Evolutionary conservation across 139 green algal species (phyloP).

Genomic region (Picochlorum sp.): DNA sequence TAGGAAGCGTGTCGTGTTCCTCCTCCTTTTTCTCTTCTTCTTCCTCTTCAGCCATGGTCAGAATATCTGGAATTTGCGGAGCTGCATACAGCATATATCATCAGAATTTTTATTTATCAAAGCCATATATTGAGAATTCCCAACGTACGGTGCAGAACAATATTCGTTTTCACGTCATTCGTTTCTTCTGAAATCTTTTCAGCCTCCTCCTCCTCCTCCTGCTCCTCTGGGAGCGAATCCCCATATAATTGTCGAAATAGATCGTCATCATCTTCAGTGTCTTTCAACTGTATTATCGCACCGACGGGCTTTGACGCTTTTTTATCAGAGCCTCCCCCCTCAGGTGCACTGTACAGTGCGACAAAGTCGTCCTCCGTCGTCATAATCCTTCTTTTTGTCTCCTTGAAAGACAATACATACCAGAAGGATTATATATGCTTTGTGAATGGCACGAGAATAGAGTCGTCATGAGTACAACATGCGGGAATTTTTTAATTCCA

Average conservation of each 20-base stretch:
- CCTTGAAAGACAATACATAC: neutral
- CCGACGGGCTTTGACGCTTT: neutral
- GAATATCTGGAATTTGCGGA: neutral
- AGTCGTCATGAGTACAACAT: too few species aligned
- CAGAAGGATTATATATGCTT: neutral
- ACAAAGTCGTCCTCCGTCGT: slow-evolving; percentile 2
- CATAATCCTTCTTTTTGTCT: neutral
- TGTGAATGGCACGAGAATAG: too few species aligned
- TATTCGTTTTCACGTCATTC: too few species aligned
- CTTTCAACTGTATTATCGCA: slow-evolving; percentile 9
- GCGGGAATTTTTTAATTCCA: too few species aligned
- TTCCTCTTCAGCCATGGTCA: neutral
- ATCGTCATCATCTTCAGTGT: slow-evolving; percentile 33
- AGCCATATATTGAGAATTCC: too few species aligned
- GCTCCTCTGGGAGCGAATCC: slow-evolving; percentile 1
- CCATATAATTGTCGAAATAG: slow-evolving; percentile 31
- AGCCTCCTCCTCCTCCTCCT: too few species aligned
- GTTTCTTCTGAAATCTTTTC: too few species aligned
- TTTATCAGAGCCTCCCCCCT: slow-evolving; percentile 22
- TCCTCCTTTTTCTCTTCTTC: neutral
- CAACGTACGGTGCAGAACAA: too few species aligned
- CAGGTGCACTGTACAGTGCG: neutral
- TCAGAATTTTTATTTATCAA: too few species aligned
- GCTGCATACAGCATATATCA: neutral
- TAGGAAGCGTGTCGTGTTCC: neutral